phyloP scores from a whole-genome alignment of 2,329 filamentous ascomycete genomes.

The Aotearoamyces nothofagi region DNA sequence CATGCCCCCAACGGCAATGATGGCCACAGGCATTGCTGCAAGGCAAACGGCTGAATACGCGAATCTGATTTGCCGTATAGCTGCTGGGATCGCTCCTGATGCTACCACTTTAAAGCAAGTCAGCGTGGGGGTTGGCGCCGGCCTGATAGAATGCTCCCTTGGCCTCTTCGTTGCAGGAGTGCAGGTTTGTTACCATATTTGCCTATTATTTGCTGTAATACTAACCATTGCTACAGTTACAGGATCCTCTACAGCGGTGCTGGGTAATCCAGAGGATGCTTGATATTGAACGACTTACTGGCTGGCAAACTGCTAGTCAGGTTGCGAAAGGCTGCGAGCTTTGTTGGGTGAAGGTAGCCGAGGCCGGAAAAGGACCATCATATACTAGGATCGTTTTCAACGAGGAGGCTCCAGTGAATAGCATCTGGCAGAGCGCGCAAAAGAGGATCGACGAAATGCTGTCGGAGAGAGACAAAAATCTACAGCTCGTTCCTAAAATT shows the following conservation, averaged over 20 bases:
- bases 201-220: not conserved
- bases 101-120: slow-evolving; percentile 34
- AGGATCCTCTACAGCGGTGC: slow-evolving; percentile 53
- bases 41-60: slow-evolving; percentile 56
- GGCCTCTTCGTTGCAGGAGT: slow-evolving; percentile 78
- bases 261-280: slow-evolving; percentile 65
- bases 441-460: slow-evolving; percentile 29
- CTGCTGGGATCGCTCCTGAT: slow-evolving; percentile 48
- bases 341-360: slow-evolving; percentile 62
- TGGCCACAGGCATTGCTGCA: slow-evolving; percentile 68
- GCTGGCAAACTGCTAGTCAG: slow-evolving; percentile 71
- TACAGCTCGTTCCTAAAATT: no score
- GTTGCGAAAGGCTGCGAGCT: slow-evolving; percentile 77
- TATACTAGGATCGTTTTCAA: slow-evolving; percentile 42
- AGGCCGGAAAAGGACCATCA: slow-evolving; percentile 59
- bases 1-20: slow-evolving; percentile 84
- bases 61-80: slow-evolving; percentile 64
- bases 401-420: slow-evolving; percentile 20
- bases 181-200: slow-evolving; percentile 29
- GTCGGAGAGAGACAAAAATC: no score
- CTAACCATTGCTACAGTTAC: slow-evolving; percentile 36
- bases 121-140: slow-evolving; percentile 64
- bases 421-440: slow-evolving; percentile 33
- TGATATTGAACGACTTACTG: slow-evolving; percentile 65
- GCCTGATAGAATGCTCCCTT: slow-evolving; percentile 69